These are phyloP conservation scores for Umbelopsis sp. DNA, from an alignment of 192 early-diverging fungal genomes.

Conservation along the genomic window DNA sequence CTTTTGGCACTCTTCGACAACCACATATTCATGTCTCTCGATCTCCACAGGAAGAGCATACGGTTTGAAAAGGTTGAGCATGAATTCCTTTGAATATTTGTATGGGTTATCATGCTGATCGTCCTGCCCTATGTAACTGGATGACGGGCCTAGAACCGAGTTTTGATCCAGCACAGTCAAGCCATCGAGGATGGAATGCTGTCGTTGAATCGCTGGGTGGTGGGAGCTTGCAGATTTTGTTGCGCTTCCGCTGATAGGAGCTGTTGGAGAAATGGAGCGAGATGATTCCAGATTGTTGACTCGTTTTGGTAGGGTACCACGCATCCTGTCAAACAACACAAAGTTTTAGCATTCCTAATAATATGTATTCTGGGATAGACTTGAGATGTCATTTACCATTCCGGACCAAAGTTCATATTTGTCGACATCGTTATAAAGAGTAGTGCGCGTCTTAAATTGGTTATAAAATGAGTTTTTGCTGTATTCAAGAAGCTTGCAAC, in stretches of 20 bases:
- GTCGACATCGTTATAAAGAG: slow-evolving; percentile 38
- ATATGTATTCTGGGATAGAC: background rate
- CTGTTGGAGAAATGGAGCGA: slow-evolving; percentile 21
- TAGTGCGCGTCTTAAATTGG: background rate
- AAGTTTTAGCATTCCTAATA: background rate
- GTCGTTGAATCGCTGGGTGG: slow-evolving; percentile 6
- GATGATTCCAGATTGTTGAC: slow-evolving; percentile 21
- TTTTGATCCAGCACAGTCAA: slow-evolving; percentile 21
- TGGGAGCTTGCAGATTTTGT: slow-evolving; percentile 17
- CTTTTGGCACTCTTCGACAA: slow-evolving; percentile 55
- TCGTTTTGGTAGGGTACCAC: slow-evolving; percentile 30
- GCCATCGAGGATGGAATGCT: slow-evolving; percentile 22
- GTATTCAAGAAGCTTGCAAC: slow-evolving; percentile 20
- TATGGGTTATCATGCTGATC: slow-evolving; percentile 47
- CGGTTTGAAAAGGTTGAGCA: slow-evolving; percentile 72
- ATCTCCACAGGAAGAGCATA: slow-evolving; percentile 59
- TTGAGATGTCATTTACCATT: slow-evolving; percentile 57
- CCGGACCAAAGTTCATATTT: slow-evolving; percentile 82
- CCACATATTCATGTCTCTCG: slow-evolving; percentile 68
- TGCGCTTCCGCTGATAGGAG: background rate
- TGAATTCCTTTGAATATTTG: slow-evolving; percentile 75
- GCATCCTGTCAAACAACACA: slow-evolving; percentile 34
- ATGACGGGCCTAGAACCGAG: slow-evolving; percentile 9
- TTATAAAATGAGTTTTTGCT: slow-evolving; percentile 5
- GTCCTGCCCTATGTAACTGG: slow-evolving; percentile 6